These are phyloP conservation scores for Phytophthora macrochlamydospora DNA, from an alignment of 352 stramenopile species.

Conservation along the genomic window DNA sequence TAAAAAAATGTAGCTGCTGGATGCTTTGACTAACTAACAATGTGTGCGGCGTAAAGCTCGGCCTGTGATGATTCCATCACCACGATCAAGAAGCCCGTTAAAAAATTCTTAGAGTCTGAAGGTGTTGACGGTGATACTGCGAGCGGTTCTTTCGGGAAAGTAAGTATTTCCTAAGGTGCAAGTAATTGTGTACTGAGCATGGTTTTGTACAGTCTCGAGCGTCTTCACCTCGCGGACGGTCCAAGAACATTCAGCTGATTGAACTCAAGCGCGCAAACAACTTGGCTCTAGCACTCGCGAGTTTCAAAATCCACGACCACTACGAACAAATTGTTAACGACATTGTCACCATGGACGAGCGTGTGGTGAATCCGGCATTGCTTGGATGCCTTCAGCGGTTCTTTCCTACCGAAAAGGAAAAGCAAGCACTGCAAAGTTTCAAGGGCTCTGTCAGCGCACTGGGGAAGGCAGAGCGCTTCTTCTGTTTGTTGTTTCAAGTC, in stretches of 20 bases:
- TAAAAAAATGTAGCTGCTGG: constrained; percentile 1
- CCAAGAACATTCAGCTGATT: constrained; percentile 78
- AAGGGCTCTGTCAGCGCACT: constrained; percentile 47
- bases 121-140: constrained; percentile 19
- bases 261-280: constrained; percentile 86
- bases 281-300: constrained; percentile 68
- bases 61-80: constrained; percentile 58
- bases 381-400: constrained; percentile 76
- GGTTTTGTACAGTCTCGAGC: constrained; percentile 45
- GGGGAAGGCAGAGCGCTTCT: constrained; percentile 78
- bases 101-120: constrained; percentile 28
- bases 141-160: constrained; percentile 63
- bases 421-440: constrained; percentile 47
- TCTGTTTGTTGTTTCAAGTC: constrained; percentile 67
- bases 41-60: constrained; percentile 8
- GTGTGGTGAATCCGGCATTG: constrained; percentile 57
- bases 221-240: constrained; percentile 72
- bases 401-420: constrained; percentile 77
- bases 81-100: constrained; percentile 43
- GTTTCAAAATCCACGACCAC: constrained; percentile 77
- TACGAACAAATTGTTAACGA: constrained; percentile 69
- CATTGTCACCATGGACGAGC: constrained; percentile 68
- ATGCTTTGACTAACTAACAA: neutral
- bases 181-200: neutral
- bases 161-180: constrained; percentile 18